Percentiles rank a stretch among this genome's conserved stretches.
Evolutionary conservation across 768 basidiomycete species (phyloP).

Genomic region (Pulveroboletus ravenelii): DNA sequence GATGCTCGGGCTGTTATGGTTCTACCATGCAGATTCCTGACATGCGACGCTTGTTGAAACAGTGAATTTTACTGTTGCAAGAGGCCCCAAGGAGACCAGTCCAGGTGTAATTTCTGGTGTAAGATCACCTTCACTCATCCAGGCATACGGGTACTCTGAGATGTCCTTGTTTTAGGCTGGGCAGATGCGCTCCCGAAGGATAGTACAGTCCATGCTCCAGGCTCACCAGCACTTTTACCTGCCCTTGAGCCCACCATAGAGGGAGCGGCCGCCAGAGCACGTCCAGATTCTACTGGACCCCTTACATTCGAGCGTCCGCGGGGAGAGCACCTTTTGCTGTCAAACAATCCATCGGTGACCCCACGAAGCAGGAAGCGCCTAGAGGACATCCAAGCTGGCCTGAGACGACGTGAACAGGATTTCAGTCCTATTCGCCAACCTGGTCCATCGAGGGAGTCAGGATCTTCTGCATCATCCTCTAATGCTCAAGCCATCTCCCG

Average conservation of each 20-base stretch:
- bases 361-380: conserved; percentile 11
- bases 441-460: conserved; percentile 4
- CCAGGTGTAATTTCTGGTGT: conserved; percentile 39
- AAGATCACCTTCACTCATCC: conserved; percentile 1
- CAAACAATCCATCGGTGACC: not conserved
- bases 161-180: conserved; percentile 27
- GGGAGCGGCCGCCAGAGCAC: not conserved
- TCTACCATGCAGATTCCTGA: conserved; percentile 1
- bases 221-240: not conserved
- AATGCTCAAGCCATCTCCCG: conserved; percentile 6
- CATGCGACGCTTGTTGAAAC: conserved; percentile 1
- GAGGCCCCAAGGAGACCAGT: conserved; percentile 9
- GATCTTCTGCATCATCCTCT: not conserved
- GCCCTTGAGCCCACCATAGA: not conserved
- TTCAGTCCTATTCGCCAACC: conserved; percentile 6
- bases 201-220: not conserved
- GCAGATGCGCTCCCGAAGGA: conserved; percentile 22
- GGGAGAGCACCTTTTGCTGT: not conserved
- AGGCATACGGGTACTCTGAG: not conserved
- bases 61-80: conserved; percentile 41
- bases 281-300: not conserved
- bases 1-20: not conserved
- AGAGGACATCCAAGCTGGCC: conserved; percentile 14
- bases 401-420: conserved; percentile 14
- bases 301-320: not conserved